Evolutionary conservation across 805 yeast genomes (phyloP), one percentile per base, ranked within the genome.

Genomic region (Saturnispora mendoncae): DNA sequence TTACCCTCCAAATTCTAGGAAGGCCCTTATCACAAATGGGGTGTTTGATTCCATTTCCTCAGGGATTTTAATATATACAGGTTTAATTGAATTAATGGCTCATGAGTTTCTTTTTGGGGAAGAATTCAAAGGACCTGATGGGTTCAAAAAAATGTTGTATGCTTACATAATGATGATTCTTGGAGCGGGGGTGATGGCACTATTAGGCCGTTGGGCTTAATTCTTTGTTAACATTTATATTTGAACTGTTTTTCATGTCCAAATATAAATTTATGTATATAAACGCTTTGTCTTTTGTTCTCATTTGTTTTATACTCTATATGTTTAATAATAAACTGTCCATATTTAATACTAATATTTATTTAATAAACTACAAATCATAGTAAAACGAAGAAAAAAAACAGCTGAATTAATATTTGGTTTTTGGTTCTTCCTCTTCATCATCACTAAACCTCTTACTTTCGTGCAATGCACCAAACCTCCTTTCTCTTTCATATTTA

Each of bases 141-240:
- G 80, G 2, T 64, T 74, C 36, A 66, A 64, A 45, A 73, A 62
- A 44, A 73, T 73, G 72, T 40, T 75, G 12, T 45, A 51, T 30
- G 84, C 80, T 7, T 78, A 67, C 52, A 48, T 68, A 39, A 63
- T 69, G 30, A 74, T 74, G 73, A 71, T 76, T 51, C 51, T 63
- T 38, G 88, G 88, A 49, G 79, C 83, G n/a, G 86, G 82, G 10
- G 53, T 80, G 28, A 83, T 83, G 90, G 86, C 88, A 3, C 60
- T 81, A 25, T 64, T 82, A 45, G 90, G 87, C 46, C 77, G 71
- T 54, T 80, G 87, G 84, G 84, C 84, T 18, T 78, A 53, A 56
- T 17, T 7, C 9, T 21, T 23, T 9, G 6, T 6, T 6, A 23
- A 6, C 25, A 23, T 23, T n/a, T n/a, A n/a, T n/a, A n/a, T n/a